Evolutionary conservation across 2,329 filamentous ascomycete genomes (phyloP), one percentile per base, ranked within the genome.

Genomic region (Colletotrichum somersetense): DNA sequence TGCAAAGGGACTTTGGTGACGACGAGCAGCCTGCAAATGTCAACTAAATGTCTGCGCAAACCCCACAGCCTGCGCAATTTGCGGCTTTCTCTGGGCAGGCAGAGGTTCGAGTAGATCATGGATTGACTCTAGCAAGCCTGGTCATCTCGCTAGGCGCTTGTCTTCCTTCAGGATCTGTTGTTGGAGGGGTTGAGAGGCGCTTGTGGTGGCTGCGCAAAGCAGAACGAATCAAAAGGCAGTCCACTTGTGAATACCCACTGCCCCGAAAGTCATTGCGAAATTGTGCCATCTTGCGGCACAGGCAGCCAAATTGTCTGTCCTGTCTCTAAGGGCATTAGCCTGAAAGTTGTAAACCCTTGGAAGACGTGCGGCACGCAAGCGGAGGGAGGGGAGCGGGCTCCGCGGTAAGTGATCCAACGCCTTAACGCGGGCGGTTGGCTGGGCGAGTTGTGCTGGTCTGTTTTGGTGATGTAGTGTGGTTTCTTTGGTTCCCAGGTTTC

Each of bases 91-190:
- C 35, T 48, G 18, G n/a, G 35, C n/a, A 16, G 38, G 55, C 61
- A 66, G 66, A 72, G 69, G 66, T 59, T 55, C 61, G 66, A 46
- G 59, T 53, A 64, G 40, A 62, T 72, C 30, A 26, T 35, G 42
- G 61, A 48, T 70, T 72, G 70, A 61, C 46, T 61, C 33, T 56
- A 30, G 50, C 61, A 53, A 63, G 14, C 48, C 55, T 40, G 14
- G 55, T 72, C 70, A 72, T 72, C 66, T 72, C 70, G 70, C 70
- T 70, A 70, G 44, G 70, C 70, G 70, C 66, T 61, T 72, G 70
- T 72, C 55, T 61, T 73, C 71, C 67, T 71, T 58, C 65, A 73
- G 71, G 71, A 73, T 73, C 46, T 38, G 33, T 44, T 26, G 62
- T 57, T 30, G 56, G 66, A 18, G 30, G 50, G 20, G 57, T 61